Evolutionary conservation across 352 stramenopile species (phyloP), one percentile per base, ranked within the genome.

Genomic region (Phytopythium vexans): DNA sequence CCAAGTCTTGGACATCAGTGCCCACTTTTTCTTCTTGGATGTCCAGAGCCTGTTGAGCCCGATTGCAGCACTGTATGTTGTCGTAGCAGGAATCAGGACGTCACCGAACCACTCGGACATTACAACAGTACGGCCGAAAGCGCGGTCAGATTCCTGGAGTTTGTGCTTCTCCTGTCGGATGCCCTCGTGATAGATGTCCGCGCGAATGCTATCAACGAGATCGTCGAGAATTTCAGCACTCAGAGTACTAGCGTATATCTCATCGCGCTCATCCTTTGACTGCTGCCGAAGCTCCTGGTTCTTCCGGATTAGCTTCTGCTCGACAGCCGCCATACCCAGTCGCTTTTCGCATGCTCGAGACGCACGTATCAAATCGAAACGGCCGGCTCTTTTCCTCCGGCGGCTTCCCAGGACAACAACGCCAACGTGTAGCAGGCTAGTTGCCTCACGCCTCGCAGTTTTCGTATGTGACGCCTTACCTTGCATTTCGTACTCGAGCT

Each of bases 331-430:
- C 79, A 92, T 90, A 0, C 75, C 66, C 2, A 88, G 52, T 0
- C 80, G 77, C 51, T 91, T 93, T 55, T 88, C 74, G 48, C 63
- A 67, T 11, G 78, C 78, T 34, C 80, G 56, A 12, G 76, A 45
- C 6, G 89, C 65, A 10, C 78, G 66, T 21, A 82, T 61, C 1
- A 77, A 48, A n/a, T 85, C 78, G 0, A 93, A 27, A 14, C 56
- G 58, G 58, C 65, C 72, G 1, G 72, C 12, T 12, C 44, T 53
- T 54, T 69, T 21, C 8, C 53, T 49, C 52, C 55, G 37, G 12
- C 57, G 45, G 45, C 56, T 53, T 60, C 66, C 38, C 27, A 75
- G 65, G 3, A 59, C 72, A 7, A 88, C 56, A 7, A 70, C 68
- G 9, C 61, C 51, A 15, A 62, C 62, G 7, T 54, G 46, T 1